phyloP scores from a whole-genome alignment of 2,329 filamentous ascomycete genomes.

The Proliferodiscus dingleyae region DNA sequence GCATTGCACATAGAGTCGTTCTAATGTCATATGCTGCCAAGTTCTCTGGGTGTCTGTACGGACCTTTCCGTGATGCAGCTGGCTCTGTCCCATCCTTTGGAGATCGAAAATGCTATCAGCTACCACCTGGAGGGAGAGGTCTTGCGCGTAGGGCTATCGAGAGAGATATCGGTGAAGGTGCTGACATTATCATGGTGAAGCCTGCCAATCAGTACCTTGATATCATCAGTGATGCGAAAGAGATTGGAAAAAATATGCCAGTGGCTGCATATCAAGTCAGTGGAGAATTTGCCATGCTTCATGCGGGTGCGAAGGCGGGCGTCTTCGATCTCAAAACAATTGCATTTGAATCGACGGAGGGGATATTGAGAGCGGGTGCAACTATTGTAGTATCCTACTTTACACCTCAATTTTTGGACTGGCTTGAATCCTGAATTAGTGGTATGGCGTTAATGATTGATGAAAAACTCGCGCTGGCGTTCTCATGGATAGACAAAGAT shows the following conservation, averaged over 20 bases:
- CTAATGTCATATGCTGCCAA: conserved; percentile 99
- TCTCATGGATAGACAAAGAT: too few species aligned
- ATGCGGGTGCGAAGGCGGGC: conserved; percentile 89
- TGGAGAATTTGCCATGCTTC: conserved; percentile 97
- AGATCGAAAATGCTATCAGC: conserved; percentile 93
- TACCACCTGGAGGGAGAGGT: conserved; percentile 86
- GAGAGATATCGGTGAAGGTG: conserved; percentile 87
- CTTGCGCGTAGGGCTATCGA: conserved; percentile 85
- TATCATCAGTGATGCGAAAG: conserved; percentile 96
- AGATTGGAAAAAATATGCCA: conserved; percentile 84
- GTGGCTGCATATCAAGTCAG: conserved; percentile 96
- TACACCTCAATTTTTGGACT: conserved; percentile 72
- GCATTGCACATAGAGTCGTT: conserved; percentile 83
- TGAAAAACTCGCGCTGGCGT: too few species aligned
- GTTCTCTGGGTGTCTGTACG: conserved; percentile 94
- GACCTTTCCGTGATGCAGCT: conserved; percentile 93
- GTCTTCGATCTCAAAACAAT: conserved; percentile 94
- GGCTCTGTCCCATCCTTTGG: conserved; percentile 88
- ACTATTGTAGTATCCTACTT: conserved; percentile 95
- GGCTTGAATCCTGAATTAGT: conserved; percentile 47
- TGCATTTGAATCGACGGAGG: conserved; percentile 91
- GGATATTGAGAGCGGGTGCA: conserved; percentile 87
- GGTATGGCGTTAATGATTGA: too few species aligned
- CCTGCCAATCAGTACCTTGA: conserved; percentile 93
- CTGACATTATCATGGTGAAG: conserved; percentile 99